These are phyloP conservation scores for Vitis vinifera DNA, from an alignment of 164 flowering plant genomes.

Conservation along the genomic window ASM3070453v1 NC_081806.1:3949001-3949500, in stretches of 20 bases:
- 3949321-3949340: not conserved
- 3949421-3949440: no score
- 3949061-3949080: slow-evolving; percentile 21
- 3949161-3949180: not conserved
- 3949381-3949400: no score
- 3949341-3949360: not conserved
- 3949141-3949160: not conserved
- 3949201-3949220: not conserved
- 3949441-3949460: no score
- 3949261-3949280: not conserved
- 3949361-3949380: no score
- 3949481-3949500: no score
- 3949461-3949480: no score
- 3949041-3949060: slow-evolving; percentile 33
- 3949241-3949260: not conserved
- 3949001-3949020: slow-evolving; percentile 42
- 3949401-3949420: no score
- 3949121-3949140: not conserved
- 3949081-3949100: slow-evolving; percentile 13
- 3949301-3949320: not conserved
- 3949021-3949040: slow-evolving; percentile 41
- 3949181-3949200: not conserved
- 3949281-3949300: not conserved
- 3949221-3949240: not conserved
- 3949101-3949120: not conserved